Conservation (phyloP, 2,329 filamentous ascomycete species). For the Botrytis pseudocinerea region DNA sequence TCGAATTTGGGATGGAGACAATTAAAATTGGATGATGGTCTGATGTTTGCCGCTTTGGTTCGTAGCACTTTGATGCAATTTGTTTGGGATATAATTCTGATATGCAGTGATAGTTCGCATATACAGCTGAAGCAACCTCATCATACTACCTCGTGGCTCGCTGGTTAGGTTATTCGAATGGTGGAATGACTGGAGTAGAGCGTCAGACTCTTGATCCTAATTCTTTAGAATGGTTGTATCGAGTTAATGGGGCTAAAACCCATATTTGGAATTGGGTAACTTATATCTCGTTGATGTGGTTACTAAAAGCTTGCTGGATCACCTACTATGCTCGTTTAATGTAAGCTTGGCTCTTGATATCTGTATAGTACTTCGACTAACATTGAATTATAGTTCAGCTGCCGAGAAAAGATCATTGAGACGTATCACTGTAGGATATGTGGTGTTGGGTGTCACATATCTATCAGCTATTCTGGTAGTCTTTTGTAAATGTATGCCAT, state of each 20-base stretch:
- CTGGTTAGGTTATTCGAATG: conserved; percentile 16
- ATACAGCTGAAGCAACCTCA: conserved; percentile 9
- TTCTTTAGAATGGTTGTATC: conserved; percentile 17
- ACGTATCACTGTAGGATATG: conserved; percentile 17
- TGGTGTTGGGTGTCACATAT: conserved; percentile 3
- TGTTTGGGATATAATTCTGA: conserved; percentile 3
- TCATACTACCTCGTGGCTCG: conserved; percentile 3
- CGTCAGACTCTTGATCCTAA: conserved; percentile 12
- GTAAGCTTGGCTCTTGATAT: neutral
- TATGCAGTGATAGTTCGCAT: conserved; percentile 8
- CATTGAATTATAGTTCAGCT: neutral
- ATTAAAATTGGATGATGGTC: conserved; percentile 7
- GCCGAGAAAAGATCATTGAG: neutral
- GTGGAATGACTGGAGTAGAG: conserved; percentile 1
- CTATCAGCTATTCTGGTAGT: conserved; percentile 15
- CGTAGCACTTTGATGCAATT: neutral
- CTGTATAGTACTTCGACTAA: neutral
- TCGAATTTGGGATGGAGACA: conserved; percentile 15
- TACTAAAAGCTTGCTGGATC: conserved; percentile 17
- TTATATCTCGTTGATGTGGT: conserved; percentile 17
- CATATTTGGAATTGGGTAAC: conserved; percentile 17
- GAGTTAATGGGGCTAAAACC: conserved; percentile 18
- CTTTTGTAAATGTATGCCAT: conserved; percentile 16
- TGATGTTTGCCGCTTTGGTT: conserved; percentile 16
- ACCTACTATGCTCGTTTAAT: conserved; percentile 8